These are phyloP conservation scores for Sclerotinia glacialis DNA, from an alignment of 2,329 filamentous ascomycete genomes.

Conservation along the genomic window DNA sequence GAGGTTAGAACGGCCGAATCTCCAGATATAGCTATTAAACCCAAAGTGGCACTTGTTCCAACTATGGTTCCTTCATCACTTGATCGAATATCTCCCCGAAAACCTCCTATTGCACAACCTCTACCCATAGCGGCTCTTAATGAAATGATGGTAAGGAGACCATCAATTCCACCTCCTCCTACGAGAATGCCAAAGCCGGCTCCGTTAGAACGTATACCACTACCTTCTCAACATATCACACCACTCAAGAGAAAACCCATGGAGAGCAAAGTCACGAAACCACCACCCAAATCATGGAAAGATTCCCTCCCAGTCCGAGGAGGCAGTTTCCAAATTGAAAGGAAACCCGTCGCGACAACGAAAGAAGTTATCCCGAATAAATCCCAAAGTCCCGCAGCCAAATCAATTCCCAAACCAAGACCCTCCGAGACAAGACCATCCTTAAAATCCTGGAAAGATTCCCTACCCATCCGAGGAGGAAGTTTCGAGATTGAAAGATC, in stretches of 20 bases:
- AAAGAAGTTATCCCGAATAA: neutral
- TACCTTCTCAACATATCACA: conserved; percentile 1
- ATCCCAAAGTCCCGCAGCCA: rapidly evolving
- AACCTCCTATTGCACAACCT: conserved; percentile 28
- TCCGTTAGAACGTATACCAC: neutral
- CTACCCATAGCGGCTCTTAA: conserved; percentile 28
- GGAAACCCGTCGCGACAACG: neutral
- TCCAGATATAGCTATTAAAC: conserved; percentile 31
- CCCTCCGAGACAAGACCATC: neutral
- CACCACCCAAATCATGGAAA: neutral
- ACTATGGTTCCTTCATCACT: conserved; percentile 30
- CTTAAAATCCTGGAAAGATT: conserved; percentile 7
- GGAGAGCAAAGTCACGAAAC: neutral
- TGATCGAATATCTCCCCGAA: conserved; percentile 28
- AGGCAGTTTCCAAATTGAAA: conserved; percentile 4
- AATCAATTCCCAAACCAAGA: neutral
- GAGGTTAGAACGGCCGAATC: conserved; percentile 30
- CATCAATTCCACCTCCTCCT: conserved; percentile 19
- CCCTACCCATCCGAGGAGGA: neutral
- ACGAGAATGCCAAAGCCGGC: neutral
- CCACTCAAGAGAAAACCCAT: conserved; percentile 24
- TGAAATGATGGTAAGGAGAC: conserved; percentile 24
- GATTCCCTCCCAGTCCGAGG: neutral
- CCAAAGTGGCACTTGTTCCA: conserved; percentile 31
- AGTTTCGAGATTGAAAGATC: neutral